Evolutionary conservation across 2,329 filamentous ascomycete genomes (phyloP), one percentile per base, ranked within the genome.

Genomic region (Hymenoscyphus repandus): DNA sequence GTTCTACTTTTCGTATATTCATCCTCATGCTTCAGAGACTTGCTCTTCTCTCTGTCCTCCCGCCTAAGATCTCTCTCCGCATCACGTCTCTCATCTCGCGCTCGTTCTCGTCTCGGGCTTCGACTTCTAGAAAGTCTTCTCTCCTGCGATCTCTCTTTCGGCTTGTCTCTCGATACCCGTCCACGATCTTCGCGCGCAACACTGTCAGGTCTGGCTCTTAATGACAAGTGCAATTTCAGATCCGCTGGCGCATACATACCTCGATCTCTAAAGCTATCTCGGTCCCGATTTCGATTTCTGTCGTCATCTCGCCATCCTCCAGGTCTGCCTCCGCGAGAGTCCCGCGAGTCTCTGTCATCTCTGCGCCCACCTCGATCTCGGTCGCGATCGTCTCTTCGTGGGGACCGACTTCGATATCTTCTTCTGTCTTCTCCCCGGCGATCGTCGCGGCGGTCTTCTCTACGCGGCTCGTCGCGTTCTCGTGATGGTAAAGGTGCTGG

Each of bases 361-460:
- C 49, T 46, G 31, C 52, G 47, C 36, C 47, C 42, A 6, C 47
- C 54, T 32, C 52, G 38, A 46, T 50, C 49, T 0, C 58, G 58
- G 27, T 59, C 59, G 7, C 60, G 62, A 11, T 54, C 51, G 38
- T 62, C 58, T 46, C 48, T 18, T 66, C 71, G 56, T 6, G 62
- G 64, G 13, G 63, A 65, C 2, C 64, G 52, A 50, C 62, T 64
- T 43, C 64, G 54, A 47, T 66, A 64, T 50, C 71, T 68, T 43
- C 64, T 62, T 51, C 60, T 58, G 47, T 70, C 71, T 20, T 60
- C 62, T 32, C 64, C 56, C 38, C 64, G 60, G 45, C 71, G 59
- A 45, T 62, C 63, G 51, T 62, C 69, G 51, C 44, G 37, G 3
- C 49, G 43, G 52, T 68, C 68, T 51, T 73, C 64, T 65, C 70